Evolutionary conservation across 768 basidiomycete genomes (phyloP).

Genomic region (Phaffia australis): DNA sequence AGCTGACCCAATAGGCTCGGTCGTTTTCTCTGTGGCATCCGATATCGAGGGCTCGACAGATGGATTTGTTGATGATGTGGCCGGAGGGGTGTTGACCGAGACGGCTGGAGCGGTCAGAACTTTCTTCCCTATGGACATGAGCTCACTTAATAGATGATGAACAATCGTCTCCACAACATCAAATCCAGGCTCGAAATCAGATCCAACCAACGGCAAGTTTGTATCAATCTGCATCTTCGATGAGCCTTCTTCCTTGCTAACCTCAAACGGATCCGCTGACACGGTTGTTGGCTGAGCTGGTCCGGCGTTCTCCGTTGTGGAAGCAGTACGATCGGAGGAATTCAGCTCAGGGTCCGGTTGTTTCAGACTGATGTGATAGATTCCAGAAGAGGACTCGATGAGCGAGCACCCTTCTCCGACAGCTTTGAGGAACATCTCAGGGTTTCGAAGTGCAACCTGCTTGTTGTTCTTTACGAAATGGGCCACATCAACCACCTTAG

Average conservation of each 20-base stretch:
- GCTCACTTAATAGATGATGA: constrained; percentile 61
- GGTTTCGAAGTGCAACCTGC: constrained; percentile 70
- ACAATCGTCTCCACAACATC: constrained; percentile 34
- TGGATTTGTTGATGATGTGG: constrained; percentile 3
- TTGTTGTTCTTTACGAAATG: constrained; percentile 66
- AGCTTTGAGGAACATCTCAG: constrained; percentile 61
- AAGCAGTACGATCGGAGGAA: not conserved
- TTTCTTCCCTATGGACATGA: constrained; percentile 52
- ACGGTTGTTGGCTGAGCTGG: constrained; percentile 24
- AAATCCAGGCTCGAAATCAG: constrained; percentile 44
- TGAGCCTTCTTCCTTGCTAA: constrained; percentile 11
- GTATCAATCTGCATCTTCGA: constrained; percentile 32
- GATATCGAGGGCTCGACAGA: not conserved
- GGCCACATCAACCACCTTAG: constrained; percentile 52
- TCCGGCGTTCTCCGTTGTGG: constrained; percentile 37
- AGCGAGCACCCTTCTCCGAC: constrained; percentile 63
- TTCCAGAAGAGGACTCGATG: constrained; percentile 46
- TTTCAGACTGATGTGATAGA: constrained; percentile 51
- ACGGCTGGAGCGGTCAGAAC: constrained; percentile 30
- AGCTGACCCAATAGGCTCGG: not conserved
- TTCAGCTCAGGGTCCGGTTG: constrained; percentile 32
- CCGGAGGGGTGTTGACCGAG: constrained; percentile 15
- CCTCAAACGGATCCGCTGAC: constrained; percentile 27
- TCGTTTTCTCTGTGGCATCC: not conserved
- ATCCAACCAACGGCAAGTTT: constrained; percentile 24